Percentiles rank a stretch among this genome's conserved stretches.
These are phyloP conservation scores for Straminergon stramineum DNA, from an alignment of 225 moss, liverwort and hornwort species.

Conservation along the genomic window DNA sequence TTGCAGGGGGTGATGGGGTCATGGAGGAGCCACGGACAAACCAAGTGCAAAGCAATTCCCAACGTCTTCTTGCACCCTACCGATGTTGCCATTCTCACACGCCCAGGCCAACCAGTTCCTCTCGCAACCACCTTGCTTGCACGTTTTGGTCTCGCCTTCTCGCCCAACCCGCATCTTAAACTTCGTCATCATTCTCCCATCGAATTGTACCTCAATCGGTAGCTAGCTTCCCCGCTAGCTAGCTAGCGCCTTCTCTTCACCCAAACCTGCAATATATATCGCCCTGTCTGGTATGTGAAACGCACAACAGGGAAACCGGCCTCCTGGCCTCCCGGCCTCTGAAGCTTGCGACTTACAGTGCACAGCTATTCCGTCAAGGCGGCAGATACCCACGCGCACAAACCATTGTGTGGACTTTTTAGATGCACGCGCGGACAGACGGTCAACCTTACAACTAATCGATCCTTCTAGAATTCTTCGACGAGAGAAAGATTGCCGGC, in stretches of 20 bases:
- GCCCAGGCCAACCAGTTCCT: not conserved
- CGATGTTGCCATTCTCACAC: conserved; percentile 2
- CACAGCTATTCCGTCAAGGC: not conserved
- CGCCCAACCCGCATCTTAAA: not conserved
- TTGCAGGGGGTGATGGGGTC: conserved; percentile 9
- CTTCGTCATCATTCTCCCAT: not conserved
- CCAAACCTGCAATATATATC: not conserved
- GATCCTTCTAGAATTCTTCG: not conserved
- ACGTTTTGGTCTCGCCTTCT: not conserved
- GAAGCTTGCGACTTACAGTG: not conserved
- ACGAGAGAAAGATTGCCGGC: not conserved
- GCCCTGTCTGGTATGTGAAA: not conserved
- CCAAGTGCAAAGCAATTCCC: not conserved
- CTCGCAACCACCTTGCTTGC: conserved; percentile 5
- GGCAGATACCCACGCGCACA: not conserved
- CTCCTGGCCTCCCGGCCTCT: not conserved
- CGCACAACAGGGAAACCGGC: not conserved
- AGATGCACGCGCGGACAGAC: not conserved
- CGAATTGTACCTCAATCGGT: not conserved
- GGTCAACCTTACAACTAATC: not conserved
- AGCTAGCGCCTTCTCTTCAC: not conserved
- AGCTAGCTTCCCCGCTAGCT: not conserved
- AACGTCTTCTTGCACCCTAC: conserved; percentile 7
- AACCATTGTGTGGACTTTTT: not conserved
- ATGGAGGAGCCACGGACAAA: not conserved